Percentiles rank a stretch among this genome's conserved stretches.
These are phyloP conservation scores for Lecanosticta acicola DNA, from an alignment of 2,329 filamentous ascomycete genomes.

Conservation along the genomic window DNA sequence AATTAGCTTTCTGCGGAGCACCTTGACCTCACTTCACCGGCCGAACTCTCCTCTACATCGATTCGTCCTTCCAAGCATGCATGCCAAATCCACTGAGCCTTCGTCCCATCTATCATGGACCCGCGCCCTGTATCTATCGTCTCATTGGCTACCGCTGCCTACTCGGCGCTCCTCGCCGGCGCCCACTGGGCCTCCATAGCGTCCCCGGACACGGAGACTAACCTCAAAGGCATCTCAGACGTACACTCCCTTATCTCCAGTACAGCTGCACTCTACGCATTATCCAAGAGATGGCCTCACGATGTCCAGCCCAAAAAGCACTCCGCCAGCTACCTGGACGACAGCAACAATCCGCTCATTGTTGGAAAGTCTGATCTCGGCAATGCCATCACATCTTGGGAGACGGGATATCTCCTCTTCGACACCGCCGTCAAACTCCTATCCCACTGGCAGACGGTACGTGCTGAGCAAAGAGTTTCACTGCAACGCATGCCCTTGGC, in stretches of 20 bases:
- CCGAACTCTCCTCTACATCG: too few relatives aligned
- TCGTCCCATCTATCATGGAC: not conserved
- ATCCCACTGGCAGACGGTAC: not conserved
- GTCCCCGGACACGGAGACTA: not conserved
- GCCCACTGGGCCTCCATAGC: not conserved
- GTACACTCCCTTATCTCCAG: not conserved
- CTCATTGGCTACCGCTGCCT: not conserved
- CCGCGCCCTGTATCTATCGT: not conserved
- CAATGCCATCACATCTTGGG: constrained; percentile 20
- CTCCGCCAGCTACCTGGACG: constrained; percentile 2
- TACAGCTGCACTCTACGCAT: not conserved
- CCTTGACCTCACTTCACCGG: not conserved
- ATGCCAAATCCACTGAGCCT: too few relatives aligned
- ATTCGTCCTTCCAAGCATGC: too few relatives aligned
- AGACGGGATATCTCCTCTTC: constrained; percentile 22
- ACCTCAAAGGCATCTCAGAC: not conserved
- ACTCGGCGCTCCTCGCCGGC: not conserved
- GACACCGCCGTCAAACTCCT: constrained; percentile 10
- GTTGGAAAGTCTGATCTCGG: constrained; percentile 11
- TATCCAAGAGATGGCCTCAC: not conserved
- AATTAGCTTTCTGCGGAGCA: too few relatives aligned
- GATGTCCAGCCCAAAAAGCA: not conserved
- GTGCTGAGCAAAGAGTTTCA: not conserved
- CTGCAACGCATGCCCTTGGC: not conserved
- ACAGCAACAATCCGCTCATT: constrained; percentile 13